Conservation (phyloP, 495 filamentous ascomycete species). For the Thozetella sp. region DNA sequence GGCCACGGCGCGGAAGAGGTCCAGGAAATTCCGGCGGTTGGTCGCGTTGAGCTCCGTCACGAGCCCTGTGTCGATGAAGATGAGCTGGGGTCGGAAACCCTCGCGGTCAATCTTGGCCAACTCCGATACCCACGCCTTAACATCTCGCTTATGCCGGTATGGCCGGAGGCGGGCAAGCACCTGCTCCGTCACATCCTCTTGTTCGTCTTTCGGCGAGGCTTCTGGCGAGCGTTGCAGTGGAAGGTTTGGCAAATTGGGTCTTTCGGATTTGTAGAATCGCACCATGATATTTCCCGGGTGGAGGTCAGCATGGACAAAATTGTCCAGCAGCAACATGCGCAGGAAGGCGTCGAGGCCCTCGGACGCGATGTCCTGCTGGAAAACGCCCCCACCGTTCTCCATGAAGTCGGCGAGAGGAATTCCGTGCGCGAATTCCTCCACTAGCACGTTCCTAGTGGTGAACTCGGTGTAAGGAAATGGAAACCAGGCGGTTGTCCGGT, state of each 20-base stretch:
- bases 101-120: slow-evolving; percentile 81
- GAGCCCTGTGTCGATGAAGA: slow-evolving; percentile 97
- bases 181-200: slow-evolving; percentile 82
- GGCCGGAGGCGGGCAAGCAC: slow-evolving; percentile 81
- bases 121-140: slow-evolving; percentile 66
- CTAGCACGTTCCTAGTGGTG: slow-evolving; percentile 86
- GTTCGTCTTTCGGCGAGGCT: slow-evolving; percentile 40
- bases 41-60: slow-evolving; percentile 88
- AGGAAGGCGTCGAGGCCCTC: slow-evolving; percentile 98
- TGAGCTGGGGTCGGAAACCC: slow-evolving; percentile 90
- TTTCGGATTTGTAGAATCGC: slow-evolving; percentile 87
- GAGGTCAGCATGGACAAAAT: slow-evolving; percentile 98
- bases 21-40: slow-evolving; percentile 91
- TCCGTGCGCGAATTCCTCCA: slow-evolving; percentile 95
- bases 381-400: slow-evolving; percentile 87
- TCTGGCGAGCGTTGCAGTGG: slow-evolving; percentile 37
- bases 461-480: slow-evolving; percentile 92
- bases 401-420: slow-evolving; percentile 91
- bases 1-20: slow-evolving; percentile 92
- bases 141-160: slow-evolving; percentile 57
- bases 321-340: slow-evolving; percentile 96
- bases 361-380: slow-evolving; percentile 91
- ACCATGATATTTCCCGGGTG: slow-evolving; percentile 99
- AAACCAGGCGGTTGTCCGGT: slow-evolving; percentile 91
- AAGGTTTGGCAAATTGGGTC: slow-evolving; percentile 59